A percentile compares a stretch with the other conserved stretches of the same genome.
Conservation (phyloP, 495 filamentous ascomycete genomes). For the Penicillium diatomitis region DNA sequence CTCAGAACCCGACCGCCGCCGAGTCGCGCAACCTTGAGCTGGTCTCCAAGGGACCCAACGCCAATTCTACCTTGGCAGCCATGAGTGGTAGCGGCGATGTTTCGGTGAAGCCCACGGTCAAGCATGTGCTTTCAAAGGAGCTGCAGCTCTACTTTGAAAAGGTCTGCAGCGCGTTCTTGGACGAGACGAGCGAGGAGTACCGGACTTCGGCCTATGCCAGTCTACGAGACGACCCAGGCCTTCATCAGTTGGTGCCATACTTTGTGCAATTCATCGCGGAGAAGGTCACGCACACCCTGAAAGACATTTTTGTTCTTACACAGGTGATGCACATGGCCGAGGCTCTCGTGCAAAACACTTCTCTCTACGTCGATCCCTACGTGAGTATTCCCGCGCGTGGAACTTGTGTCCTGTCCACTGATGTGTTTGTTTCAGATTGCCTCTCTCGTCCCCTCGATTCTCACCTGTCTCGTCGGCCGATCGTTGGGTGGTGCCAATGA, state of each 20-base stretch:
- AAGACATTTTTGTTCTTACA: slow-evolving; percentile 73
- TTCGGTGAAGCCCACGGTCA: slow-evolving; percentile 78
- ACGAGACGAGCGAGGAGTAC: slow-evolving; percentile 74
- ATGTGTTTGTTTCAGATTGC: slow-evolving; percentile 36
- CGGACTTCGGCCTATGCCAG: slow-evolving; percentile 77
- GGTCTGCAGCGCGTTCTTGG: slow-evolving; percentile 73
- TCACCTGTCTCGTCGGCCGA: slow-evolving; percentile 85
- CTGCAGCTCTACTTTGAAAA: slow-evolving; percentile 96
- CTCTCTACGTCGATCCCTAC: slow-evolving; percentile 83
- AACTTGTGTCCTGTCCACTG: neutral
- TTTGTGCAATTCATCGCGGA: slow-evolving; percentile 91
- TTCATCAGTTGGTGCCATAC: slow-evolving; percentile 92
- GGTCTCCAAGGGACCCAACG: slow-evolving; percentile 77
- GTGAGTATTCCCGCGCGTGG: slow-evolving; percentile 30
- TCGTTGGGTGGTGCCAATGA: slow-evolving; percentile 55
- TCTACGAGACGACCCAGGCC: slow-evolving; percentile 73
- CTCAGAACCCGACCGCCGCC: slow-evolving; percentile 82
- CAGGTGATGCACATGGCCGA: slow-evolving; percentile 85
- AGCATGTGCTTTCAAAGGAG: slow-evolving; percentile 91
- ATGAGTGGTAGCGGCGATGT: slow-evolving; percentile 76
- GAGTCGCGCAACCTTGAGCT: slow-evolving; percentile 76
- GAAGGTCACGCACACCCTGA: slow-evolving; percentile 84
- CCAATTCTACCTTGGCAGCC: slow-evolving; percentile 71
- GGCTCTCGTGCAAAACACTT: slow-evolving; percentile 72
- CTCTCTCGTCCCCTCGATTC: slow-evolving; percentile 75